Evolutionary conservation across 2,329 filamentous ascomycete genomes (phyloP).

Genomic region (Trichophyton equinum): DNA sequence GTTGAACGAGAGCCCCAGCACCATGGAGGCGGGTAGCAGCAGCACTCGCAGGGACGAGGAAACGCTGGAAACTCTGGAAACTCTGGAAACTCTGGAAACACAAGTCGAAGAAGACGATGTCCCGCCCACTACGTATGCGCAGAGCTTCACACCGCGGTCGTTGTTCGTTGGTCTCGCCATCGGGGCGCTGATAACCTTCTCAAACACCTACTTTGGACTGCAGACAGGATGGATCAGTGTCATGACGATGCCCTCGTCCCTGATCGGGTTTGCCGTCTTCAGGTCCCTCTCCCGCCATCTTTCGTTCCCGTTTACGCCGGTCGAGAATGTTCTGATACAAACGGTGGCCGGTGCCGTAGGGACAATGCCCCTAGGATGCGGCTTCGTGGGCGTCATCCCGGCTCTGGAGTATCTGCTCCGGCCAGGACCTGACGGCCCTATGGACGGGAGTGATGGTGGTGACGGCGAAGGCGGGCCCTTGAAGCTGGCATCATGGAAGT

Average conservation of each 20-base stretch:
- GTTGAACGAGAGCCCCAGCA: background rate
- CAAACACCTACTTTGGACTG: slow-evolving; percentile 97
- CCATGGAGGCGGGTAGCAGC: background rate
- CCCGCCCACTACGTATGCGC: slow-evolving; percentile 19
- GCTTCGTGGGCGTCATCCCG: slow-evolving; percentile 89
- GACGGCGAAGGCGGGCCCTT: slow-evolving; percentile 68
- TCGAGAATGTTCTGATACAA: slow-evolving; percentile 94
- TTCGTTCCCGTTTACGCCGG: slow-evolving; percentile 71
- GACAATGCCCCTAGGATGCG: slow-evolving; percentile 90
- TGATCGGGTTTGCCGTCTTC: slow-evolving; percentile 93
- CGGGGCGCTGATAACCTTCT: slow-evolving; percentile 84
- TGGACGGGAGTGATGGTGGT: slow-evolving; percentile 53
- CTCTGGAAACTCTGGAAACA: background rate
- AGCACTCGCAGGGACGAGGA: background rate
- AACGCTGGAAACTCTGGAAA: background rate
- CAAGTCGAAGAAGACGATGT: background rate
- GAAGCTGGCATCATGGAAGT: slow-evolving; percentile 56
- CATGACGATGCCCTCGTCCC: slow-evolving; percentile 92
- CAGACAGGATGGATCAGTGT: slow-evolving; percentile 75
- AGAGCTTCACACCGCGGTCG: slow-evolving; percentile 74
- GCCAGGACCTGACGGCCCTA: slow-evolving; percentile 63
- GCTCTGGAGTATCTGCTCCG: slow-evolving; percentile 78
- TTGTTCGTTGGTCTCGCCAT: slow-evolving; percentile 69
- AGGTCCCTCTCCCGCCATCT: slow-evolving; percentile 61
- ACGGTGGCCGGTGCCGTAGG: slow-evolving; percentile 91